Conservation (phyloP, 805 yeast genomes). For the Kuraishia piskuri region DNA sequence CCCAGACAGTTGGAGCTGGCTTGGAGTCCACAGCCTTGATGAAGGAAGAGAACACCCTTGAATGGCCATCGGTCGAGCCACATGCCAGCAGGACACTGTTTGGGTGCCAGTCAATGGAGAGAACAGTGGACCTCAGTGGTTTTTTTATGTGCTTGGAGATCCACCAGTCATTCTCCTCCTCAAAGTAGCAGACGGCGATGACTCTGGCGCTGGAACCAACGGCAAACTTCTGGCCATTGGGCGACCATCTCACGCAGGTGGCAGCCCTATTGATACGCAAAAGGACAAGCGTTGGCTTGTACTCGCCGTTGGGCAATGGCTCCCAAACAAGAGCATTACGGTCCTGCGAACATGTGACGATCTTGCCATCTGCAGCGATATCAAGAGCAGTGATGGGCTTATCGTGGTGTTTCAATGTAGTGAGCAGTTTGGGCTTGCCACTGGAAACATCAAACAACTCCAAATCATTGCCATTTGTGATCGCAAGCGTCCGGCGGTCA, state of each 20-base stretch:
- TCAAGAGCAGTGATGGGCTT: conserved; percentile 93
- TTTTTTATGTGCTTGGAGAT: conserved; percentile 94
- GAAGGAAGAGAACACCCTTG: conserved; percentile 81
- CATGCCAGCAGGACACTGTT: conserved; percentile 81
- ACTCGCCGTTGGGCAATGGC: conserved; percentile 47
- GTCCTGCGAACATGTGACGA: conserved; percentile 96
- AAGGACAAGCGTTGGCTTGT: conserved; percentile 84
- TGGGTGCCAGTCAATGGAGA: conserved; percentile 87
- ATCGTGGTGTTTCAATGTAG: conserved; percentile 77
- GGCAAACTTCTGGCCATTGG: conserved; percentile 90
- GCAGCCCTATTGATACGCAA: conserved; percentile 94
- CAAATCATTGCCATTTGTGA: conserved; percentile 71
- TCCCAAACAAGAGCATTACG: conserved; percentile 97
- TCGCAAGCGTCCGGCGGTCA: conserved; percentile 59
- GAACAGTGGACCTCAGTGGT: conserved; percentile 83
- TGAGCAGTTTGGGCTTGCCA: conserved; percentile 50
- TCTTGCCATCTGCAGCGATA: conserved; percentile 77
- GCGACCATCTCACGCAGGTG: conserved; percentile 91
- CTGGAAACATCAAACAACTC: conserved; percentile 60
- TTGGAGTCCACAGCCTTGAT: conserved; percentile 82
- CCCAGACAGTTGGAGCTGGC: conserved; percentile 84
- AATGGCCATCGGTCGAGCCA: conserved; percentile 92
- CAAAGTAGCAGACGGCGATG: conserved; percentile 93
- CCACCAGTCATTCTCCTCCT: conserved; percentile 98
- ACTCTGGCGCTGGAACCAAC: conserved; percentile 94